A percentile compares a stretch with the other conserved stretches of the same genome.
Conservation (phyloP, 2,329 filamentous ascomycete species). For the Penicillium paneum region DNA sequence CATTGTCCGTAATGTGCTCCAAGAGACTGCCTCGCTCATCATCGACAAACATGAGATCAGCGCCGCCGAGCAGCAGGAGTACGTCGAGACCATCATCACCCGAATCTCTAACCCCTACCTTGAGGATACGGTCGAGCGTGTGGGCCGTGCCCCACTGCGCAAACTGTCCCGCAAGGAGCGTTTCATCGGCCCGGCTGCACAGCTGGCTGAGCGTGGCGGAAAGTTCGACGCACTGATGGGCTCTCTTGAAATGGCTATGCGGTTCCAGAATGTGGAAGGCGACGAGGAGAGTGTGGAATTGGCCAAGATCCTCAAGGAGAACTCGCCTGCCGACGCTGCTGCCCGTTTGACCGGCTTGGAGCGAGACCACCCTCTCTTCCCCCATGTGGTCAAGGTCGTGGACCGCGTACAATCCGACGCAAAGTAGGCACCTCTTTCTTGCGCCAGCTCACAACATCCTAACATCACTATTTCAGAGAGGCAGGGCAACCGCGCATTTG, state of each 20-base stretch:
- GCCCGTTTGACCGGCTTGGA: conserved; percentile 78
- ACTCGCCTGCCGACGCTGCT: conserved; percentile 71
- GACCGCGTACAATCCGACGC: conserved; percentile 68
- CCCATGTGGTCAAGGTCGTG: conserved; percentile 71
- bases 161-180: conserved; percentile 95
- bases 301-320: conserved; percentile 76
- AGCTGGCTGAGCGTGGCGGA: conserved; percentile 78
- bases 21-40: conserved; percentile 84
- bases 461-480: conserved; percentile 23
- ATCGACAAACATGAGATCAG: conserved; percentile 80
- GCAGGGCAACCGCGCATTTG: conserved; percentile 30
- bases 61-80: conserved; percentile 71
- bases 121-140: conserved; percentile 89
- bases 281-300: conserved; percentile 88
- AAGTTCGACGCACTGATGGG: conserved; percentile 71
- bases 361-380: conserved; percentile 71
- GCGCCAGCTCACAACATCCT: not conserved
- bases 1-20: conserved; percentile 74
- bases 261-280: conserved; percentile 89
- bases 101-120: conserved; percentile 92
- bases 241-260: conserved; percentile 85
- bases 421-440: conserved; percentile 30
- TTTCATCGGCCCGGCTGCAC: conserved; percentile 86
- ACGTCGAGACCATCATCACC: conserved; percentile 86
- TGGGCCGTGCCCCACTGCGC: conserved; percentile 88